Base-by-base conservation (phyloP, 768 basidiomycete genomes). In the Phlebiopsis gigantea region DNA sequence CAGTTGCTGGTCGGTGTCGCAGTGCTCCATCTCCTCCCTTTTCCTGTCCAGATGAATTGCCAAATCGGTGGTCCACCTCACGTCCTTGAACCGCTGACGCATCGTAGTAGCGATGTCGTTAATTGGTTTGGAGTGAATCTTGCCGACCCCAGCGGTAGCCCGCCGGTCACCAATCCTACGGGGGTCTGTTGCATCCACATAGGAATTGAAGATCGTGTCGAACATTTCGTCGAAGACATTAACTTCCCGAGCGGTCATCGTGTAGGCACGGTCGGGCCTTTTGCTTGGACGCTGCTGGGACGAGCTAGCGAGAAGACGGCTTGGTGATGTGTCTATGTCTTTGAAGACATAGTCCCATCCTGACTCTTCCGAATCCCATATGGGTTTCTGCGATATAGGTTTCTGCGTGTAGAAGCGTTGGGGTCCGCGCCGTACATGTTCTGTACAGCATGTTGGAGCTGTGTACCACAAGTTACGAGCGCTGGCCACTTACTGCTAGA, bases 171-270 rank as follows among this genome's bases (percentile, higher is more conserved):
- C 24, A 4, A 30, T 42, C 55, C 8, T 46, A 55, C 24, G 64
- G 54, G 22, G 41, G 52, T 8, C 57, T 26, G 31, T 70, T 72
- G 22, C 72, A 68, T n/a, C n/a, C n/a, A 47, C 72, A 71, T 34
- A 73, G 15, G 80, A 79, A 46, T 80, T 74, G 66, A 90, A 88
- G 34, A 90, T 82, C 71, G 86, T 69, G 62, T 82, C 76, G 62
- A 90, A 88, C 79, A 90, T 86, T 28, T 85, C 83, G 63, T 87
- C 80, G 61, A 91, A 85, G 4, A 80, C 81, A 56, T 65, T 76
- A 56, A 78, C 76, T 71, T 91, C 90, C 45, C 79, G 78, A 0
- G 82, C 82, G 0, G 87, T 88, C 78, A 90, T 82, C 19, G 81
- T 72, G 60, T 86, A 83, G 34, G 12, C 12, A 25, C 77, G 75